These are phyloP conservation scores for Hyaloscypha finlandica DNA, from an alignment of 495 filamentous ascomycete species.

Conservation along the genomic window DNA sequence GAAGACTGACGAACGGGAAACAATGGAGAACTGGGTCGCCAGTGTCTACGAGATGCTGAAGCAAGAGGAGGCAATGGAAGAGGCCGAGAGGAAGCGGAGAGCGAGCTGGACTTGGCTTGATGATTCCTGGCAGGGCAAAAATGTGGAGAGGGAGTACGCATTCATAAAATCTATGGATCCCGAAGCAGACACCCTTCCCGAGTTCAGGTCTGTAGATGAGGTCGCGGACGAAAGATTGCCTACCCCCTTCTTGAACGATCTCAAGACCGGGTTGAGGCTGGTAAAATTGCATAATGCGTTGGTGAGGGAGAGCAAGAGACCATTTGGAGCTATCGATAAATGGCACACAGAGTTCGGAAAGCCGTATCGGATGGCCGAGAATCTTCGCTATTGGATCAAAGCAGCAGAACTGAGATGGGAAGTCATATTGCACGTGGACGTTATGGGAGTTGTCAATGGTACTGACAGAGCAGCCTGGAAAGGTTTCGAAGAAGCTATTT, in stretches of 20 bases:
- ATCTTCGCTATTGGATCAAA: slow-evolving; percentile 93
- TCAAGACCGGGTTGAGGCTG: slow-evolving; percentile 78
- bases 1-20: slow-evolving; percentile 67
- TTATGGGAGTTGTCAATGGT: slow-evolving; percentile 79
- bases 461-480: slow-evolving; percentile 67
- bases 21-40: slow-evolving; percentile 74
- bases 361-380: slow-evolving; percentile 91
- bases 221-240: slow-evolving; percentile 54
- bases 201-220: slow-evolving; percentile 63
- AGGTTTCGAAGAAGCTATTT: slow-evolving; percentile 76
- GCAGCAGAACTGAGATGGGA: slow-evolving; percentile 95
- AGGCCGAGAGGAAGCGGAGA: slow-evolving; percentile 67
- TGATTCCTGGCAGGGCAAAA: slow-evolving; percentile 73
- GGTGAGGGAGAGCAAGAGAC: slow-evolving; percentile 77
- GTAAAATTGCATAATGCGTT: slow-evolving; percentile 88
- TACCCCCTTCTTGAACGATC: slow-evolving; percentile 70
- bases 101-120: slow-evolving; percentile 77
- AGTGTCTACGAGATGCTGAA: slow-evolving; percentile 73
- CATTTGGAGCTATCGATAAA: slow-evolving; percentile 86
- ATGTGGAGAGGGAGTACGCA: slow-evolving; percentile 75
- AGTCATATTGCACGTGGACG: slow-evolving; percentile 79
- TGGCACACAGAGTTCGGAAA: slow-evolving; percentile 91
- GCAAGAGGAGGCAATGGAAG: slow-evolving; percentile 74
- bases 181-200: slow-evolving; percentile 58
- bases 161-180: slow-evolving; percentile 68